Evolutionary conservation across 805 yeast genomes (phyloP).

Genomic region (Metschnikowia drakensbergensis): DNA sequence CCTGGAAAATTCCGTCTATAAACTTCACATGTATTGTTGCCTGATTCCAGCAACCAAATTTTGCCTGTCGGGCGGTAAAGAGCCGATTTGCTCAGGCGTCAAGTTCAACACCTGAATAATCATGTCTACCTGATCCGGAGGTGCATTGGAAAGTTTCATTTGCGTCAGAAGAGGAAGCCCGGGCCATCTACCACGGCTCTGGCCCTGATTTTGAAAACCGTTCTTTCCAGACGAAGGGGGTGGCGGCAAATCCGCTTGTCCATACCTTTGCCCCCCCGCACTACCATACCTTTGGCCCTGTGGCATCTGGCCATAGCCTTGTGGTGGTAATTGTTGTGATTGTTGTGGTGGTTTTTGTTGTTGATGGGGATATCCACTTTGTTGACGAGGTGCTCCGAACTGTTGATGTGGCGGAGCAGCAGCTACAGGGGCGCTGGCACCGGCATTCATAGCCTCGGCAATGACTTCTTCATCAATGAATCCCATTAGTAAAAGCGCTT

Average conservation of each 20-base stretch:
- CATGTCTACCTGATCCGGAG: conserved; percentile 55
- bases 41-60: conserved; percentile 53
- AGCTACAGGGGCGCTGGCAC: conserved; percentile 17
- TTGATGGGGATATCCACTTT: background rate
- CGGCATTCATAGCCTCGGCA: conserved; percentile 47
- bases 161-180: conserved; percentile 47
- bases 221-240: background rate
- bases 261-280: conserved; percentile 2
- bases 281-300: conserved; percentile 3
- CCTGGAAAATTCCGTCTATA: background rate
- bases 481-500: conserved; percentile 74
- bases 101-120: conserved; percentile 51
- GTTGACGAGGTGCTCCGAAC: conserved; percentile 8
- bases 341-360: background rate
- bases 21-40: conserved; percentile 46
- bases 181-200: conserved; percentile 37
- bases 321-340: background rate
- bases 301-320: conserved; percentile 1
- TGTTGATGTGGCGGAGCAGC: conserved; percentile 12
- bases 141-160: conserved; percentile 47
- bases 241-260: conserved; percentile 1
- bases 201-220: background rate
- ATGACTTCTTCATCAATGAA: conserved; percentile 66
- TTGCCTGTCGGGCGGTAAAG: conserved; percentile 49
- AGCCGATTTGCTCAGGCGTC: conserved; percentile 46